Conservation (phyloP, 192 early-diverging fungal genomes). For the Polychytrium aggregatum region DNA sequence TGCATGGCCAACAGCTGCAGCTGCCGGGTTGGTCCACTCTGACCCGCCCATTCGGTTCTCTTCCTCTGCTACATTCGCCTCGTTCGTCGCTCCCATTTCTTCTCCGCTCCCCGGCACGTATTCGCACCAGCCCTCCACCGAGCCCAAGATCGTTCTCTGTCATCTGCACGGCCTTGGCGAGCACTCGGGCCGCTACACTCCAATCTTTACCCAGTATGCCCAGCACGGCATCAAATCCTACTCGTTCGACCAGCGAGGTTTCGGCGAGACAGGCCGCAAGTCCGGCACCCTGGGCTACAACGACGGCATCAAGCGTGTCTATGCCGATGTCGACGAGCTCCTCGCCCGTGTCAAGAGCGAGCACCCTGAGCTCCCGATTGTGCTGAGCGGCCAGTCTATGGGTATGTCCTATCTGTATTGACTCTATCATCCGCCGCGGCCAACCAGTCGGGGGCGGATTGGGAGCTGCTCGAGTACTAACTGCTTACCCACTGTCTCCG, state of each 20-base stretch:
- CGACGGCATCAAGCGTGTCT: slow-evolving; percentile 22
- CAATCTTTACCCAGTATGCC: slow-evolving; percentile 44
- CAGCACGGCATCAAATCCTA: slow-evolving; percentile 41
- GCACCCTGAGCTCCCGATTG: slow-evolving; percentile 37
- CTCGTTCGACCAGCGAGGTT: slow-evolving; percentile 56
- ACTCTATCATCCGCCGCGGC: slow-evolving; percentile 5
- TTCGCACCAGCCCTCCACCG: too few species aligned
- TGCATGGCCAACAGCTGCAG: too few species aligned
- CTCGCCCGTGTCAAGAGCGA: slow-evolving; percentile 13
- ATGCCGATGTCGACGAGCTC: slow-evolving; percentile 26
- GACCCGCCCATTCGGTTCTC: too few species aligned
- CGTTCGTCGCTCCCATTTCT: too few species aligned
- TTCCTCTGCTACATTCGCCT: too few species aligned
- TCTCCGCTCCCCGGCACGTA: too few species aligned
- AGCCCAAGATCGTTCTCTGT: too few species aligned
- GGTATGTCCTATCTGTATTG: slow-evolving; percentile 13
- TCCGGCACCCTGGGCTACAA: slow-evolving; percentile 44
- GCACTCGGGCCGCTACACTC: slow-evolving; percentile 47
- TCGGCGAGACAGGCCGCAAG: slow-evolving; percentile 48
- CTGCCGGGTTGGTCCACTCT: too few species aligned
- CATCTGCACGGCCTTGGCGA: slow-evolving; percentile 51
- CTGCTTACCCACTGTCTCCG: background rate
- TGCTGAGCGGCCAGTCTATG: slow-evolving; percentile 33
- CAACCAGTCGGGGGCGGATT: too few species aligned
- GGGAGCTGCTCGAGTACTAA: background rate